Evolutionary conservation across 495 filamentous ascomycete genomes (phyloP).

Genomic region (Penicillium paxilli): DNA sequence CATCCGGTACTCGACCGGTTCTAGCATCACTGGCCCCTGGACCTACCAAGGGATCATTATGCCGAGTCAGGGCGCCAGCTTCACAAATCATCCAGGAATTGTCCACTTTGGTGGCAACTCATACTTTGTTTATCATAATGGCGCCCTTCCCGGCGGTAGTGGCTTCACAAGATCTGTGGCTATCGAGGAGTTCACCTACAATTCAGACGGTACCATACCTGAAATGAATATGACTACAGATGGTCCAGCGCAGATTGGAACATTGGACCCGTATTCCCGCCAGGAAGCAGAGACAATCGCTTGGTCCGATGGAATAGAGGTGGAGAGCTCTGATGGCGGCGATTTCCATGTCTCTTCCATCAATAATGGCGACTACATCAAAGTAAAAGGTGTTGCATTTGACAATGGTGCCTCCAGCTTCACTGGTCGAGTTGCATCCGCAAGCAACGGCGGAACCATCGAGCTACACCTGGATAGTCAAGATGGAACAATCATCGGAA

Average conservation of each 20-base stretch:
- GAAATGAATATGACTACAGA: constrained; percentile 24
- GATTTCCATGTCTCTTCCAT: constrained; percentile 13
- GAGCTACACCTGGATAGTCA: neutral
- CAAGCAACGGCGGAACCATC: neutral
- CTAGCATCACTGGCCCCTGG: constrained; percentile 29
- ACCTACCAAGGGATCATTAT: constrained; percentile 29
- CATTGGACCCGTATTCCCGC: constrained; percentile 13
- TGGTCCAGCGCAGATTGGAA: constrained; percentile 8
- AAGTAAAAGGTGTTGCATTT: constrained; percentile 22
- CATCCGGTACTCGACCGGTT: constrained; percentile 28
- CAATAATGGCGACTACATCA: constrained; percentile 21
- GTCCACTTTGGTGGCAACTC: constrained; percentile 27
- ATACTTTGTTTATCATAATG: constrained; percentile 36
- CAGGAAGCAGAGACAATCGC: constrained; percentile 19
- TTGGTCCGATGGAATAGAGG: constrained; percentile 14
- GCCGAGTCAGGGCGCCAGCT: constrained; percentile 20
- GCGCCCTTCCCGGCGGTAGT: constrained; percentile 27
- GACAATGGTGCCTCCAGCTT: neutral
- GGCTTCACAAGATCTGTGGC: constrained; percentile 24
- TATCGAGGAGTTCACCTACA: constrained; percentile 27
- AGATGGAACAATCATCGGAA: neutral
- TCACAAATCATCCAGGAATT: constrained; percentile 30
- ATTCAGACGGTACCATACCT: constrained; percentile 27
- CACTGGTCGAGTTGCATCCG: neutral
- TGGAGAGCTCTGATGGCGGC: constrained; percentile 16